Evolutionary conservation across 2,329 filamentous ascomycete genomes (phyloP).

Genomic region (Aspergillus amoenus): DNA sequence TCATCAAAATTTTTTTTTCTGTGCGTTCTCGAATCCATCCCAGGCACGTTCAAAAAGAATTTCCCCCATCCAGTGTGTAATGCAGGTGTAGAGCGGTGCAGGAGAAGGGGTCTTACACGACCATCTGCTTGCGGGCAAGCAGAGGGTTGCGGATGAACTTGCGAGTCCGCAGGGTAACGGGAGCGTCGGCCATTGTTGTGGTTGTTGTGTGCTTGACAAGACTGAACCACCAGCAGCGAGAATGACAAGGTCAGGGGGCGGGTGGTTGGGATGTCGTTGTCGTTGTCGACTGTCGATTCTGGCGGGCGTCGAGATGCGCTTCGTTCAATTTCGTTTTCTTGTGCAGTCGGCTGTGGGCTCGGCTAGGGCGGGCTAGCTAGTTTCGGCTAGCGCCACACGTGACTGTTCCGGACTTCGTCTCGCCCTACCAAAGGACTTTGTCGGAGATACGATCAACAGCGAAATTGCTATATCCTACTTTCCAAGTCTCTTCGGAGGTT

Average conservation of each 20-base stretch:
- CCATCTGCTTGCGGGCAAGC: slow-evolving; percentile 98
- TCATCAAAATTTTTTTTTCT: not conserved
- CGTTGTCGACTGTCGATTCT: slow-evolving; percentile 29
- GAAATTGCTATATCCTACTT: not conserved
- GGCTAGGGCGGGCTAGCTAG: slow-evolving; percentile 41
- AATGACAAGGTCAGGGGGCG: slow-evolving; percentile 24
- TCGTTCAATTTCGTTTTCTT: slow-evolving; percentile 40
- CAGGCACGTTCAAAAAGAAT: not conserved
- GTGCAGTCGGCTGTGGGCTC: slow-evolving; percentile 39
- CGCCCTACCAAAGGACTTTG: not conserved
- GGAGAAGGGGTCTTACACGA: slow-evolving; percentile 72
- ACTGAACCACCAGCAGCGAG: slow-evolving; percentile 31
- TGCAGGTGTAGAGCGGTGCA: slow-evolving; percentile 13
- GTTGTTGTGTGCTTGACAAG: slow-evolving; percentile 52
- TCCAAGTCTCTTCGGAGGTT: not conserved
- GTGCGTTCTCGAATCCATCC: not conserved
- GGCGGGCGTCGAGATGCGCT: slow-evolving; percentile 27
- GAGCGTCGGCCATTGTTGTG: slow-evolving; percentile 71
- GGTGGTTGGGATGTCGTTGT: slow-evolving; percentile 27
- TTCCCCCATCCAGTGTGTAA: slow-evolving; percentile 1
- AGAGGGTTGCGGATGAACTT: slow-evolving; percentile 99
- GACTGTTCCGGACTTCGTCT: not conserved
- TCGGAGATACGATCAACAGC: not conserved
- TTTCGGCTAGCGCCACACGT: slow-evolving; percentile 12
- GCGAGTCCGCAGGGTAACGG: slow-evolving; percentile 91